Conservation (phyloP, 1,284 basidiomycete species). For the Boletus sp. region DNA sequence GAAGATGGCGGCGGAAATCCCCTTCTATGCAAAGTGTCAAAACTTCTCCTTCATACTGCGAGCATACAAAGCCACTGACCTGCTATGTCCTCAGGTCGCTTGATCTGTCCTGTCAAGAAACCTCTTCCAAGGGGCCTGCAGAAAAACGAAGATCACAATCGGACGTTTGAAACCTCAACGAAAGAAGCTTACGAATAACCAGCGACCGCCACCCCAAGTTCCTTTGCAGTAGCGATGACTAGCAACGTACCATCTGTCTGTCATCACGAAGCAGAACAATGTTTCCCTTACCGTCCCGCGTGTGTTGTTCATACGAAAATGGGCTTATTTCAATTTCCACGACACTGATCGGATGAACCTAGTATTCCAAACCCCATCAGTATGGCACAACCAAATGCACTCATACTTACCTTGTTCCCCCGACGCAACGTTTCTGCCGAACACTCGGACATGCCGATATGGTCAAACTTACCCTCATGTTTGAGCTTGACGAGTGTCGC, state of each 20-base stretch:
- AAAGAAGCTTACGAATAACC: conserved; percentile 50
- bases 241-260: conserved; percentile 29
- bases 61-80: conserved; percentile 11
- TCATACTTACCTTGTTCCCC: conserved; percentile 42
- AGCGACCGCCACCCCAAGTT: conserved; percentile 53
- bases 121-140: conserved; percentile 61
- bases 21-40: conserved; percentile 24
- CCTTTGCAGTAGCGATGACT: conserved; percentile 46
- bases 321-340: conserved; percentile 60
- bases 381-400: neutral
- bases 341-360: conserved; percentile 52
- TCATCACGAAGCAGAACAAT: neutral
- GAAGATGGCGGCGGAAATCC: conserved; percentile 33
- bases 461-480: conserved; percentile 49
- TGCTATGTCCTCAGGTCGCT: conserved; percentile 49
- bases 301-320: conserved; percentile 52
- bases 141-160: neutral
- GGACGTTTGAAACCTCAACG: neutral
- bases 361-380: neutral
- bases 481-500: conserved; percentile 38
- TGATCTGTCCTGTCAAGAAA: conserved; percentile 57
- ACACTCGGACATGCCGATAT: conserved; percentile 59
- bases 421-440: conserved; percentile 52
- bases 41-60: neutral
- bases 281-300: conserved; percentile 39